Evolutionary conservation across 768 basidiomycete genomes (phyloP), one percentile per base, ranked within the genome.

Genomic region (Kwoniella heveanensis): DNA sequence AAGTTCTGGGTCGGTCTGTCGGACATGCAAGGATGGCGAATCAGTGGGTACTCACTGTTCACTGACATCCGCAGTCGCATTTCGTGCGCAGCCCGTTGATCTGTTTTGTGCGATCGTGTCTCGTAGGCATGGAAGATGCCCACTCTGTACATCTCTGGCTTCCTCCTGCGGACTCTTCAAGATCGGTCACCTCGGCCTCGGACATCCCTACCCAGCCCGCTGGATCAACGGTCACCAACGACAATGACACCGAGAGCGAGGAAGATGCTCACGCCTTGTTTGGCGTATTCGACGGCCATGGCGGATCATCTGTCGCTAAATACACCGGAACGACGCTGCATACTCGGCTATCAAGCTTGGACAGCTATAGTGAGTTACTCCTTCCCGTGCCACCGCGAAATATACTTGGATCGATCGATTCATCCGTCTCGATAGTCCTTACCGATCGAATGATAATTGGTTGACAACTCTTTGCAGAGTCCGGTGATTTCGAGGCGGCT

Each of bases 21-120:
- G 50, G 94, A 97, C 82, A 98, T 98, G 95, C 96, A 99, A 81
- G 96, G 96, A 73, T 99, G 96, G 96, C 85, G 96, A 81, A 89
- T 98, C 82, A 87, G 95, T 99, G 76, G 82, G 95, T 88, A n/a
- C 8, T 64, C n/a, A 54, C 21, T 22, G 13, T 22, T 58, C n/a
- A n/a, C n/a, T n/a, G n/a, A n/a, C n/a, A n/a, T n/a, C n/a, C n/a
- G n/a, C n/a, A n/a, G n/a, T n/a, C n/a, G 2, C 22, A 44, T 37
- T 6, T n/a, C 44, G 29, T 13, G 12, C 9, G 2, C 48, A 15
- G 10, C 12, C 49, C 30, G n/a, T 37, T 9, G 27, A n/a, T n/a
- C n/a, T n/a, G n/a, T n/a, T n/a, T n/a, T n/a, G n/a, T n/a, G n/a
- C n/a, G n/a, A n/a, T n/a, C n/a, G n/a, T 29, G n/a, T 39, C 13